Evolutionary conservation across 805 yeast genomes (phyloP), one percentile per base, ranked within the genome.

Genomic region (Brettanomyces anomalus): DNA sequence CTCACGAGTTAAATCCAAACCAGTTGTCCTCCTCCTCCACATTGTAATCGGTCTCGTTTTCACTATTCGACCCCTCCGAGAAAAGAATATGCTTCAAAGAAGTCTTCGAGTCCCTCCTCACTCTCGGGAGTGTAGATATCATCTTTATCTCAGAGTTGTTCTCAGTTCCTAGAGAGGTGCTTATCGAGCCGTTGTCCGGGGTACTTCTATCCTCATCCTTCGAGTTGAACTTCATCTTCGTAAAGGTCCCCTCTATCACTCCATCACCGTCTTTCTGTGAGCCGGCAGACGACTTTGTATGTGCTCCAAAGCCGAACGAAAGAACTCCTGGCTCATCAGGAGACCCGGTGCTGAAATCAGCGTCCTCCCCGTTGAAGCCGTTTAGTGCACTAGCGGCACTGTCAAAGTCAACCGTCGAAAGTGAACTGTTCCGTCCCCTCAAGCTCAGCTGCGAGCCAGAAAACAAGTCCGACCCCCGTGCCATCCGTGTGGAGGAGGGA

Each of bases 161-260:
- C n/a, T 35, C 37, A 5, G 3, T 19, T 16, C 24, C 19, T 16
- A 16, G 8, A 13, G 19, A 17, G 5, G 20, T 14, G n/a, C 37
- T 20, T 24, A 24, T 24, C 6, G 28, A 24, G 6, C 28, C 28
- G 10, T 24, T 24, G 6, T 24, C 28, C 10, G 28, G 28, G 10
- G 28, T 24, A 24, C 28, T 24, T 24, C 10, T 24, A 24, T 24
- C 28, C 10, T 38, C 35, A 13, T 37, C 47, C 24, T 40, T 41
- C 1, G 52, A 45, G 13, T 53, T 38, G 16, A 51, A 43, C 5
- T 44, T 40, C 14, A 31, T 40, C 15, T 46, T 46, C 3, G 42
- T 36, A 39, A 51, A 53, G 3, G 56, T 49, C 19, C 56, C 55
- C 14, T 45, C 49, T 8, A 52, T 36, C 4, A 49, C 32, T 17